These are phyloP conservation scores for Boletus sensibilis DNA, from an alignment of 768 basidiomycete species.

Conservation along the genomic window DNA sequence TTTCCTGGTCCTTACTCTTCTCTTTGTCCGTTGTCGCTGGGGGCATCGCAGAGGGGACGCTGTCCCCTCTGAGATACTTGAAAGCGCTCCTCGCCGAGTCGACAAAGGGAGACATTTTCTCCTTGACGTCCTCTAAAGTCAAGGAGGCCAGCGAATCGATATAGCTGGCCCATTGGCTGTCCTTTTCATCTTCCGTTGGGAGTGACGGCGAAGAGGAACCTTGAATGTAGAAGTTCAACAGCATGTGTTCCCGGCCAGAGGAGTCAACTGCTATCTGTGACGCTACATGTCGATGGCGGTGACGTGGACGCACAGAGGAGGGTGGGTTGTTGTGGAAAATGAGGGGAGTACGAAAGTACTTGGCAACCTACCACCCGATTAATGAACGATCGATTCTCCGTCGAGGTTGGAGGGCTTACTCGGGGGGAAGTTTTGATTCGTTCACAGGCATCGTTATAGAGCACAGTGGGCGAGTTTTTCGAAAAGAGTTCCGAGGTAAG, in stretches of 20 bases:
- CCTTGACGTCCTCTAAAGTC: constrained; percentile 56
- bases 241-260: constrained; percentile 76
- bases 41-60: constrained; percentile 39
- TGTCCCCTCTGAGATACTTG: constrained; percentile 70
- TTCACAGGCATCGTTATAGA: constrained; percentile 63
- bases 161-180: constrained; percentile 30
- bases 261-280: constrained; percentile 76
- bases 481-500: constrained; percentile 83
- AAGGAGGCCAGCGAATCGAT: constrained; percentile 51
- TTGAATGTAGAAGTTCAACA: constrained; percentile 80
- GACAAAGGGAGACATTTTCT: constrained; percentile 38
- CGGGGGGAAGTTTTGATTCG: constrained; percentile 46
- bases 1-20: constrained; percentile 29
- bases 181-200: constrained; percentile 26
- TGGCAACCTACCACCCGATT: constrained; percentile 50
- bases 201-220: constrained; percentile 42
- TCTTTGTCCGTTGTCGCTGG: constrained; percentile 30
- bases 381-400: background rate
- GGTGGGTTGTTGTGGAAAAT: constrained; percentile 83
- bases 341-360: constrained; percentile 65
- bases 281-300: constrained; percentile 78
- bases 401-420: constrained; percentile 31
- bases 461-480: constrained; percentile 82
- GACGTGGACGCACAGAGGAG: constrained; percentile 69
- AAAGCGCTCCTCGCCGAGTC: constrained; percentile 59